Percentiles rank a stretch among this genome's conserved stretches.
Evolutionary conservation across 2,329 filamentous ascomycete genomes (phyloP).

Genomic region (Colletotrichum eremochloae): DNA sequence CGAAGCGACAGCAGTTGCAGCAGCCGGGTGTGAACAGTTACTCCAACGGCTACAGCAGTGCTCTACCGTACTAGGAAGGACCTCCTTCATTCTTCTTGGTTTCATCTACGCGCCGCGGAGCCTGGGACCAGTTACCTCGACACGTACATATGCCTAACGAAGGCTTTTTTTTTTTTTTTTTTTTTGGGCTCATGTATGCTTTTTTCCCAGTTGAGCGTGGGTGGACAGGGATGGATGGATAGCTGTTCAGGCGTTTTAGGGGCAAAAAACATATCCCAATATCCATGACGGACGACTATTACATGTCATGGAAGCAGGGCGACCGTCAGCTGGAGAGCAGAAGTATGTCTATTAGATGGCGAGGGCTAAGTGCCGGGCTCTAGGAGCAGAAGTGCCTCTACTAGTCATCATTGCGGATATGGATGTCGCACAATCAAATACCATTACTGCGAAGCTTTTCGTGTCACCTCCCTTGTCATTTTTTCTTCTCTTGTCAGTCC

Average conservation of each 20-base stretch:
- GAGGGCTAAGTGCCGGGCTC: neutral
- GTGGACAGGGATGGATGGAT: constrained; percentile 34
- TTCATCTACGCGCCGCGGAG: neutral
- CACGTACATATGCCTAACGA: constrained; percentile 33
- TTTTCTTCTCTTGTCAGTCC: neutral
- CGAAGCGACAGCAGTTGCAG: constrained; percentile 61
- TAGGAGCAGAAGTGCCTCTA: neutral
- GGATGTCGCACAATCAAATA: constrained; percentile 7
- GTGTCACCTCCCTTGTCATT: neutral
- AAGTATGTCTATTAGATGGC: constrained; percentile 6
- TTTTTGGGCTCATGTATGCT: constrained; percentile 31
- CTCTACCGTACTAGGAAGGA: constrained; percentile 16
- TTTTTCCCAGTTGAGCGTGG: constrained; percentile 36
- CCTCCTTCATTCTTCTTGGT: neutral
- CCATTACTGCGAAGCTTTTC: neutral
- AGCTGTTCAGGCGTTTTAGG: constrained; percentile 39
- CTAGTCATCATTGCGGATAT: neutral
- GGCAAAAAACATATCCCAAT: constrained; percentile 32
- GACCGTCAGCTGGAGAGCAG: constrained; percentile 3
- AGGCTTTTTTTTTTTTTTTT: constrained; percentile 12
- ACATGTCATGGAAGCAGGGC: constrained; percentile 15
- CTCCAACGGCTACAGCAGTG: constrained; percentile 31
- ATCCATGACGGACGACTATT: constrained; percentile 19
- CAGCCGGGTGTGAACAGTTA: constrained; percentile 28
- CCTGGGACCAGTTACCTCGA: constrained; percentile 7